Percentiles rank a stretch among this genome's conserved stretches.
Evolutionary conservation across 768 basidiomycete species (phyloP).

Genomic region (Termitomyces sp.): DNA sequence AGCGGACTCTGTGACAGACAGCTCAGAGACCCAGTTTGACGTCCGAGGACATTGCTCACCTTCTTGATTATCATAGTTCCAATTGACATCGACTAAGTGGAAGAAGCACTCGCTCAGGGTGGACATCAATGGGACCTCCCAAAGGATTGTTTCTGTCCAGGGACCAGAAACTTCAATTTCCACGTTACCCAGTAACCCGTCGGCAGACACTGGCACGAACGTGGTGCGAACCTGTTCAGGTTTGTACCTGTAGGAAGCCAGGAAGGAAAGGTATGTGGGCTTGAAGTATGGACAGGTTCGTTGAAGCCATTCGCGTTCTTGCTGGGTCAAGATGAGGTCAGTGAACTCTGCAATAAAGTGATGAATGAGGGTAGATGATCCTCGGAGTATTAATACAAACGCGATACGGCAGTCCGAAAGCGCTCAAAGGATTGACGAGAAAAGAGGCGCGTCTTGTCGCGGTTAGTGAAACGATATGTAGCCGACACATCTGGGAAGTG

Average conservation of each 20-base stretch:
- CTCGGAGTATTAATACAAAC: slow-evolving; percentile 37
- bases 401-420: slow-evolving; percentile 52
- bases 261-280: slow-evolving; percentile 71
- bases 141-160: slow-evolving; percentile 86
- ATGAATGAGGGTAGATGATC: background rate
- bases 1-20: slow-evolving; percentile 54
- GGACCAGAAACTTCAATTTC: slow-evolving; percentile 72
- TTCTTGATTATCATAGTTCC: slow-evolving; percentile 81
- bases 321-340: slow-evolving; percentile 52
- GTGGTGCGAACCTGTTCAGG: slow-evolving; percentile 68
- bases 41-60: slow-evolving; percentile 39
- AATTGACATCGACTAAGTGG: slow-evolving; percentile 68
- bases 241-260: slow-evolving; percentile 66
- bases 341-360: slow-evolving; percentile 54
- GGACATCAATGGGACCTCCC: slow-evolving; percentile 96
- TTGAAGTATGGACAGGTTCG: slow-evolving; percentile 74
- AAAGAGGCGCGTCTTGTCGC: slow-evolving; percentile 64
- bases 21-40: background rate
- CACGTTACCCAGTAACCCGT: slow-evolving; percentile 54
- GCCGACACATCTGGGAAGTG: slow-evolving; percentile 74
- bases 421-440: slow-evolving; percentile 61
- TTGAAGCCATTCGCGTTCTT: slow-evolving; percentile 69
- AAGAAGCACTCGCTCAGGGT: slow-evolving; percentile 91
- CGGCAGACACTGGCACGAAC: slow-evolving; percentile 59
- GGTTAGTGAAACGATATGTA: slow-evolving; percentile 80